A percentile compares a stretch with the other conserved stretches of the same genome.
phyloP scores from a whole-genome alignment of 495 filamentous ascomycete genomes.

The Neurospora terricola region DNA sequence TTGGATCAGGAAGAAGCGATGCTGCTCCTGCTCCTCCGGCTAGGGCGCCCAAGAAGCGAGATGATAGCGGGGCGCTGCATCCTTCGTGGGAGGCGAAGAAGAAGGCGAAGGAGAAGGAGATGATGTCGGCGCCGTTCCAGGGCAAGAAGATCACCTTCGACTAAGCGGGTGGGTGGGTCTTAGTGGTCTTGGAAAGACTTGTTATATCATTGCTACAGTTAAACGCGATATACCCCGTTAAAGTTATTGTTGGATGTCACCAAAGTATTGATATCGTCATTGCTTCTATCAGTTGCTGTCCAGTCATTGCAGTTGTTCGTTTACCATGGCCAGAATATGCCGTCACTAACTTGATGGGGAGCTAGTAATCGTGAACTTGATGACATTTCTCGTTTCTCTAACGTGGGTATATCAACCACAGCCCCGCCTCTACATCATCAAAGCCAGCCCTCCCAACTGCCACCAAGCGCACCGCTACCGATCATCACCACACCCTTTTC shows the following conservation, averaged over 20 bases:
- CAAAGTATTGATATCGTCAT: background rate
- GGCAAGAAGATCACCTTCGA: slow-evolving; percentile 93
- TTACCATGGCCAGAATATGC: no score
- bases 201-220: background rate
- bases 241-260: background rate
- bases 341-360: no score
- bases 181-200: background rate
- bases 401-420: no score
- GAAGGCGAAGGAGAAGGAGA: slow-evolving; percentile 66
- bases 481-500: no score
- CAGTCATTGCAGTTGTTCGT: no score
- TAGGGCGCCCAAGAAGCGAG: slow-evolving; percentile 31
- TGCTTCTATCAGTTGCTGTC: no score
- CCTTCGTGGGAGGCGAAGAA: slow-evolving; percentile 89
- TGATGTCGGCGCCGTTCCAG: slow-evolving; percentile 50
- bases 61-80: slow-evolving; percentile 63
- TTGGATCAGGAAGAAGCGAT: background rate
- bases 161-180: slow-evolving; percentile 24
- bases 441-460: no score
- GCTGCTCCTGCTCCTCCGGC: slow-evolving; percentile 21
- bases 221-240: background rate
- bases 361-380: no score
- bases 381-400: no score
- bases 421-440: no score
- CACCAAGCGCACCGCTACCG: no score